phyloP scores from a whole-genome alignment of 1,284 basidiomycete species.

The Exobasidium cylindrosporum region DNA sequence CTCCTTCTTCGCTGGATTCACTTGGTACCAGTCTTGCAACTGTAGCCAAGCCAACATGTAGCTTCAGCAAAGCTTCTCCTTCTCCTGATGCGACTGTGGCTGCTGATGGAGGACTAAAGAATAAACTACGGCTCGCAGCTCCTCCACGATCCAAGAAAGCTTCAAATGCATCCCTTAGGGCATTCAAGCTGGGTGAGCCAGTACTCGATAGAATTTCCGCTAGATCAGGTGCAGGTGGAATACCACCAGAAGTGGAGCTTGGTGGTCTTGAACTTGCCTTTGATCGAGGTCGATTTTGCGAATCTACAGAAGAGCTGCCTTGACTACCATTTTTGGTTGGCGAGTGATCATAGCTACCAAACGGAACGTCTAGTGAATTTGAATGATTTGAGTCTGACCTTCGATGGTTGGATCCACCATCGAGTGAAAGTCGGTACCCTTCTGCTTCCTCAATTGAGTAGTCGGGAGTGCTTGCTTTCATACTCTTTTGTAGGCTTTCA shows the following conservation, averaged over 20 bases:
- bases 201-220: conserved; percentile 10
- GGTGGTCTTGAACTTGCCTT: conserved; percentile 5
- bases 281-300: background rate
- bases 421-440: conserved; percentile 1
- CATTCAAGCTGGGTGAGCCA: conserved; percentile 10
- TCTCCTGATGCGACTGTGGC: conserved; percentile 23
- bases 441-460: background rate
- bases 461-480: background rate
- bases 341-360: background rate
- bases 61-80: conserved; percentile 42
- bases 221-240: conserved; percentile 15
- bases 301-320: background rate
- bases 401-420: background rate
- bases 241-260: conserved; percentile 8
- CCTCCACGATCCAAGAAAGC: conserved; percentile 28
- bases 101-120: conserved; percentile 11
- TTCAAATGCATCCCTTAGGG: conserved; percentile 41
- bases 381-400: background rate
- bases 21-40: conserved; percentile 27
- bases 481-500: conserved; percentile 2
- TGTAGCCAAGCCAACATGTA: conserved; percentile 44
- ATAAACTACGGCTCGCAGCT: background rate
- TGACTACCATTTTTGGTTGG: background rate
- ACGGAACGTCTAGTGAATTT: background rate
- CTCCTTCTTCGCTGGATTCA: conserved; percentile 27